phyloP scores from a whole-genome alignment of 768 basidiomycete species.

The Roridomyces roridus region DNA sequence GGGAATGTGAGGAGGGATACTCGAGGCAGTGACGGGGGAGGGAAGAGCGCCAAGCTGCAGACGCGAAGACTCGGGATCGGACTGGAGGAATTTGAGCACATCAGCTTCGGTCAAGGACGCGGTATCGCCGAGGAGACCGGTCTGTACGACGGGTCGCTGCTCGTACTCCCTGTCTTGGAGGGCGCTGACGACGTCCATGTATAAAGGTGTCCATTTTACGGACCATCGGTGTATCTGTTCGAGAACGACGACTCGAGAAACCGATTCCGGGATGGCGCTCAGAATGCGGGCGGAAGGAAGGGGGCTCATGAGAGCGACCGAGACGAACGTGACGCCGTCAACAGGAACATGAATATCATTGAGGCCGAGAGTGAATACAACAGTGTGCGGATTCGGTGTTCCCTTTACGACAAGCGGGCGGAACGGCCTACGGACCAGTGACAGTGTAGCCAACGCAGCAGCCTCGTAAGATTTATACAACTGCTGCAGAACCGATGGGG shows the following conservation, averaged over 20 bases:
- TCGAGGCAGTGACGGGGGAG: conserved; percentile 28
- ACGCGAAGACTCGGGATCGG: conserved; percentile 45
- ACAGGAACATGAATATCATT: conserved; percentile 47
- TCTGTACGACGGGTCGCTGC: conserved; percentile 60
- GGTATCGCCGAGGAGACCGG: conserved; percentile 64
- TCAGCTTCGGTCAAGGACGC: conserved; percentile 46
- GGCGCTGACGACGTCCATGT: conserved; percentile 78
- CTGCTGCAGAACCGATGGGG: conserved; percentile 12
- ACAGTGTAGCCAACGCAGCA: conserved; percentile 68
- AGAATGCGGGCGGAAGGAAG: conserved; percentile 66
- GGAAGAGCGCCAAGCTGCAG: conserved; percentile 55
- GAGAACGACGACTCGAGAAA: conserved; percentile 75
- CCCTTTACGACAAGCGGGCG: conserved; percentile 60
- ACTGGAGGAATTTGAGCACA: conserved; percentile 58
- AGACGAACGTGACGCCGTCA: conserved; percentile 68
- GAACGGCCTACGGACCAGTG: conserved; percentile 65
- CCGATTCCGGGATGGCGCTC: conserved; percentile 63
- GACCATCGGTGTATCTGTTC: conserved; percentile 81
- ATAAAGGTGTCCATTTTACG: conserved; percentile 89
- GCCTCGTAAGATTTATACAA: conserved; percentile 70
- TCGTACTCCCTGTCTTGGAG: conserved; percentile 64
- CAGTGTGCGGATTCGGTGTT: conserved; percentile 62
- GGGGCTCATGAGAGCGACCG: conserved; percentile 73
- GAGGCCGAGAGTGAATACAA: conserved; percentile 75
- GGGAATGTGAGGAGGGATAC: conserved; percentile 69